Base-by-base conservation (phyloP, 192 early-diverging fungal species). In the Spizellomyces sp. region DNA sequence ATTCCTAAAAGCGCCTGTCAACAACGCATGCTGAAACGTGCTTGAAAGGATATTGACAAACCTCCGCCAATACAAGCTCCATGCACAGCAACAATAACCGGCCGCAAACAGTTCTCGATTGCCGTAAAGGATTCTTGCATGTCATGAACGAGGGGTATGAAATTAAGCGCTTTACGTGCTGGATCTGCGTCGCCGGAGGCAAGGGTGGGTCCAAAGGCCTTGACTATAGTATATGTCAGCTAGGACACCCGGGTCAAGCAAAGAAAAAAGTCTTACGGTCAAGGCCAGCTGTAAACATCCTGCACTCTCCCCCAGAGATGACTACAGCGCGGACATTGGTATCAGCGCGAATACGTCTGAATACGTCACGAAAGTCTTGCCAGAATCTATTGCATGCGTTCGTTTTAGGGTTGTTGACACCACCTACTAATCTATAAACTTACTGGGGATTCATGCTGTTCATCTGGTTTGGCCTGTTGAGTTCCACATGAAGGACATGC, bases 61-160 rank as follows among this genome's bases (percentile, higher is more conserved):
- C 81, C 84, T 47, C 86, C 92, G 7, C 96, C 95, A 74, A 96
- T 84, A 75, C 94, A 96, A 2, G 78, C 84, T 48, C 90, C 90
- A 66, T 98, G 93, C 63, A 96, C 79, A 10, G 86, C 93, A n/a
- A 85, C 91, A 71, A 99, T 91, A 5, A 99, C 94, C 14, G 96
- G 92, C 74, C 92, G 91, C 69, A 90, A 82, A 73, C 94, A 96
- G 22, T 70, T 62, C 77, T 98, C 96, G 58, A 97, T 89, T 9
- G 89, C 86, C 14, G 86, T 90, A 64, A 98, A 85, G 6, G 61
- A 41, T 42, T 48, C 74, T 55, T 86, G 85, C 63, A 84, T 47
- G 8, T 19, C 36, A 17, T 58, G 21, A n/a, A 80, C 64, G 19
- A 73, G 5, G 15, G 67, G 19, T 36, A 77, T 19, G 66, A 84